phyloP scores from a whole-genome alignment of 1,284 basidiomycete species.

The Amylostereum areolatum region DNA sequence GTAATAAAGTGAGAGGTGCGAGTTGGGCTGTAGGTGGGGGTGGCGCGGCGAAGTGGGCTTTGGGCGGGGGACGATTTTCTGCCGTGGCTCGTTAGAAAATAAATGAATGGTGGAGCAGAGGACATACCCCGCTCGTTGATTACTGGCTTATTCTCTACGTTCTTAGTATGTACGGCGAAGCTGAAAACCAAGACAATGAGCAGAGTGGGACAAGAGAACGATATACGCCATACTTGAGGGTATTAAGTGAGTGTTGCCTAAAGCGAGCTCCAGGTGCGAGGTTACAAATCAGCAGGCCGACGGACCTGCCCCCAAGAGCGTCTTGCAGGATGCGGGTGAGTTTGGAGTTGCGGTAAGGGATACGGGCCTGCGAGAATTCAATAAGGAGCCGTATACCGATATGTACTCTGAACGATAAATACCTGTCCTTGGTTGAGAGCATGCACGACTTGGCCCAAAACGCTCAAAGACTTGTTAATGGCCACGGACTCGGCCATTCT shows the following conservation, averaged over 20 bases:
- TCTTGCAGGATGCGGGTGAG: constrained; percentile 80
- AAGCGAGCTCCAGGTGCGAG: constrained; percentile 76
- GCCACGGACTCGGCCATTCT: constrained; percentile 80
- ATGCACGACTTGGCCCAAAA: constrained; percentile 79
- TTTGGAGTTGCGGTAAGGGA: constrained; percentile 82
- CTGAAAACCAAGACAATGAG: constrained; percentile 28
- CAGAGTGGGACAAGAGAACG: background rate
- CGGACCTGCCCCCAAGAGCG: constrained; percentile 71
- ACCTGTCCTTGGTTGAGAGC: constrained; percentile 72
- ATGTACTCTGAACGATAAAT: constrained; percentile 19
- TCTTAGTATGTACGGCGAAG: constrained; percentile 75
- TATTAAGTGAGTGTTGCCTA: constrained; percentile 78
- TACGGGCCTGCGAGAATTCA: constrained; percentile 44
- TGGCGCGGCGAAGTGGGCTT: constrained; percentile 57
- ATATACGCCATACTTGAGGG: constrained; percentile 56
- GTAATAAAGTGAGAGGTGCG: constrained; percentile 29
- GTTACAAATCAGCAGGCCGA: constrained; percentile 78
- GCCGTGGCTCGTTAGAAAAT: constrained; percentile 3
- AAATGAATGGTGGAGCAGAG: background rate
- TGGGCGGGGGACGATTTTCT: constrained; percentile 52
- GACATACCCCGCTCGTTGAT: constrained; percentile 64
- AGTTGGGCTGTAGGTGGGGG: constrained; percentile 41
- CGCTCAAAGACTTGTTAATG: constrained; percentile 81
- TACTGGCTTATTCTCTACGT: constrained; percentile 72
- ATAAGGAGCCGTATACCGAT: background rate